Evolutionary conservation across 1,284 basidiomycete species (phyloP), one percentile per base, ranked within the genome.

Genomic region (Athelia psychrophila): DNA sequence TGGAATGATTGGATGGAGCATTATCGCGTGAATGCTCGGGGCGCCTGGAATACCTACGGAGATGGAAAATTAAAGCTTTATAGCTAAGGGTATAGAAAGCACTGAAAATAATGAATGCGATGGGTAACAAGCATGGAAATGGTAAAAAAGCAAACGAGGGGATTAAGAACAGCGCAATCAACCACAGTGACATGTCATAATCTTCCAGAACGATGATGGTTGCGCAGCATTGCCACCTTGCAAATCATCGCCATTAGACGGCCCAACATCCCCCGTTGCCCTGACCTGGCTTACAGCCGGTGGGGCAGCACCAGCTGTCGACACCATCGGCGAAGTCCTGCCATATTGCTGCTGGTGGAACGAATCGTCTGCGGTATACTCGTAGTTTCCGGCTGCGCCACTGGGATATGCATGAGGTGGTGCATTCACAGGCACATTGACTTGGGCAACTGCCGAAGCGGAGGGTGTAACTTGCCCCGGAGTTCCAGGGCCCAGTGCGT

Each of bases 141-240:
- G 51, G 54, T 57, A 56, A 61, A 46, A 56, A 51, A 57, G 55
- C 52, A 56, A 62, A 60, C 53, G 42, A 53, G 54, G 48, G 20
- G 54, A 46, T 48, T 50, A 51, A 58, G 51, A 40, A 48, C 45
- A 48, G 46, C 50, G 13, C 13, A 30, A 54, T 74, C 67, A 80
- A 63, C 81, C 84, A 73, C 89, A 92, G 61, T 81, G 82, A 72
- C 88, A 91, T 51, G 87, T 90, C 57, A 91, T 67, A 58, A 91
- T 80, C 68, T 79, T 76, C 73, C 86, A 73, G 52, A 90, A 69
- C 54, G 73, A 72, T 54, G 76, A 74, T 47, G 78, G 80, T 55
- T 74, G 73, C 50, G 74, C 73, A 55, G 78, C 76, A 54, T 81
- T 76, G 50, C 76, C 71, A 54, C 81, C 77, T 60, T 84, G 80